Evolutionary conservation across 1,284 basidiomycete species (phyloP).

Genomic region (Ganoderma boninense): DNA sequence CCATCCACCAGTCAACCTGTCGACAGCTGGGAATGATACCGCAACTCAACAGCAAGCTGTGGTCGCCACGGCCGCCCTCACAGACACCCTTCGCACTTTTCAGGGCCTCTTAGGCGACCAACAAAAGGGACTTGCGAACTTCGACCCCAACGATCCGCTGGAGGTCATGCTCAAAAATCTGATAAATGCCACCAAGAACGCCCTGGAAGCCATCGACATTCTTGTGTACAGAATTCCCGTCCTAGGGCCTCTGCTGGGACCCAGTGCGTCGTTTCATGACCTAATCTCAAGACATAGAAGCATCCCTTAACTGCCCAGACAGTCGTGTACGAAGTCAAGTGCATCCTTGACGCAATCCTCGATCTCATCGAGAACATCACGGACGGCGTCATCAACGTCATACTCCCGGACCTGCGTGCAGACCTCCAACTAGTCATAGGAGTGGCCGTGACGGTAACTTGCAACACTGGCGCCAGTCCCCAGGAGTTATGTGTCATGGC

Average conservation of each 20-base stretch:
- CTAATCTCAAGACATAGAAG: neutral
- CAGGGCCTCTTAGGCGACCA: slow-evolving; percentile 46
- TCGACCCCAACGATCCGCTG: slow-evolving; percentile 52
- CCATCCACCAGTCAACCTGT: slow-evolving; percentile 17
- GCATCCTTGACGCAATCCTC: slow-evolving; percentile 53
- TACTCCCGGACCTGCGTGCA: slow-evolving; percentile 46
- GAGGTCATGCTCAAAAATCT: slow-evolving; percentile 59
- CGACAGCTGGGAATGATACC: slow-evolving; percentile 36
- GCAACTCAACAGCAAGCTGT: slow-evolving; percentile 49
- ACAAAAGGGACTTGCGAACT: slow-evolving; percentile 63
- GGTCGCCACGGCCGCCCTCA: slow-evolving; percentile 49
- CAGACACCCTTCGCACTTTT: slow-evolving; percentile 49
- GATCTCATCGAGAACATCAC: slow-evolving; percentile 56
- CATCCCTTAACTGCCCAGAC: neutral
- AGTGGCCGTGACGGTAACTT: slow-evolving; percentile 36
- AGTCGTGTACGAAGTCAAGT: slow-evolving; percentile 61
- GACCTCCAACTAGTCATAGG: slow-evolving; percentile 38
- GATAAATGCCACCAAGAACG: slow-evolving; percentile 57
- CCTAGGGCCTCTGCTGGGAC: slow-evolving; percentile 59
- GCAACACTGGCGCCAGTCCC: slow-evolving; percentile 18
- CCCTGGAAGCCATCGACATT: slow-evolving; percentile 42
- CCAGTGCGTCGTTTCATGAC: slow-evolving; percentile 51
- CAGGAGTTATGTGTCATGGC: neutral
- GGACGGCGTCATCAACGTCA: slow-evolving; percentile 55
- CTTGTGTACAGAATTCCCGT: slow-evolving; percentile 50